Conservation (phyloP, 2,329 filamentous ascomycete species). For the Fusarium sp. region DNA sequence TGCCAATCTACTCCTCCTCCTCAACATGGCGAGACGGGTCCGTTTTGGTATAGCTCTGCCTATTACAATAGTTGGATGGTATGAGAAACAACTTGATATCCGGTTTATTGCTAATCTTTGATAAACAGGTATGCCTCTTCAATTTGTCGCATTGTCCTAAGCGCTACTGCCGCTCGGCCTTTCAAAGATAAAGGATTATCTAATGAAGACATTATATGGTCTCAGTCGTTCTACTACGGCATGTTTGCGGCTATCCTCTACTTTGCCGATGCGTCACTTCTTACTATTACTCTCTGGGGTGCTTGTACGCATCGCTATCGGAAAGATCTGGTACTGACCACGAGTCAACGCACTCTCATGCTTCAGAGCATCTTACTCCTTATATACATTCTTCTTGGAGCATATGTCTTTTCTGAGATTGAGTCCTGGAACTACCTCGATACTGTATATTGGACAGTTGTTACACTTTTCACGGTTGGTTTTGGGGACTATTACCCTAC, state of each 20-base stretch:
- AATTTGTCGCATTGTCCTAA: not conserved
- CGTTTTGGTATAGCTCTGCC: not conserved
- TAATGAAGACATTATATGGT: not conserved
- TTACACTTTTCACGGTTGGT: slow-evolving; percentile 4
- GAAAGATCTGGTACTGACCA: not conserved
- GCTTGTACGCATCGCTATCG: not conserved
- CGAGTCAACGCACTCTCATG: not conserved
- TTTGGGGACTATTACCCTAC: not conserved
- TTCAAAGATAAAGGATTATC: not conserved
- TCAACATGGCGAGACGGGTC: not conserved
- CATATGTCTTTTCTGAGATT: not conserved
- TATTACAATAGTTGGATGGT: not conserved
- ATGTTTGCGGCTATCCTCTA: slow-evolving; percentile 3
- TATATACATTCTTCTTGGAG: not conserved
- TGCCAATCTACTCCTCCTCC: not conserved
- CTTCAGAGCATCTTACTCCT: not conserved
- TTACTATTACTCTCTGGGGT: not conserved
- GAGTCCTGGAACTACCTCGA: not conserved
- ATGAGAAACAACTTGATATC: not conserved
- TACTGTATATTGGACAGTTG: not conserved
- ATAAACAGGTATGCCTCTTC: not conserved
- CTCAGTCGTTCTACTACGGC: not conserved
- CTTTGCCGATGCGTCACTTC: not conserved
- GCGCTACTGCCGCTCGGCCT: not conserved
- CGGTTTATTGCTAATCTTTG: not conserved